A percentile compares a stretch with the other conserved stretches of the same genome.
Evolutionary conservation across 768 basidiomycete genomes (phyloP).

Genomic region (Amanita pallidorosea): DNA sequence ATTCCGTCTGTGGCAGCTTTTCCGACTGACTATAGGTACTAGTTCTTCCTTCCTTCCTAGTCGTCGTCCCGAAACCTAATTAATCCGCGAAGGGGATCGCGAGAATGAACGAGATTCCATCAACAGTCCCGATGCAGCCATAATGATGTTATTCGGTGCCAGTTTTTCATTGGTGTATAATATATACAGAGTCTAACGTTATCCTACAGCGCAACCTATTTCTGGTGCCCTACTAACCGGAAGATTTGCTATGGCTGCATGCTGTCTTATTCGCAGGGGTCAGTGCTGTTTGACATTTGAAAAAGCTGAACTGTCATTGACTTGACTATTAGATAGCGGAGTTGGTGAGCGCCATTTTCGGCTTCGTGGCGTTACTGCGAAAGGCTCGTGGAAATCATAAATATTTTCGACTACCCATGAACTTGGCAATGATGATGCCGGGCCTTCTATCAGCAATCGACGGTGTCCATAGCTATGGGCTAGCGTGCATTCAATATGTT

Average conservation of each 20-base stretch:
- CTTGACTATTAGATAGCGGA: neutral
- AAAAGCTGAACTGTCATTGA: neutral
- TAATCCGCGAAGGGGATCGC: too few relatives aligned
- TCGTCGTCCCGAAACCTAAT: too few relatives aligned
- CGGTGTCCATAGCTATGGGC: too few relatives aligned
- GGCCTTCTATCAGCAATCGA: neutral
- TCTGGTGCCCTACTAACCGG: slow-evolving; percentile 38
- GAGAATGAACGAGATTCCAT: too few relatives aligned
- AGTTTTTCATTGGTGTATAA: neutral
- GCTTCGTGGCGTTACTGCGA: neutral
- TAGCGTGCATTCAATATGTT: too few relatives aligned
- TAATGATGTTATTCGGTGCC: slow-evolving; percentile 26
- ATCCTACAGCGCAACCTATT: slow-evolving; percentile 30
- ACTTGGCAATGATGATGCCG: neutral
- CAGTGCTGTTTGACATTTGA: neutral
- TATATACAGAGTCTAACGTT: neutral
- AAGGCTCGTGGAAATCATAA: neutral
- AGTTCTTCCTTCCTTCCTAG: too few relatives aligned
- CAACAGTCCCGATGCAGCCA: too few relatives aligned
- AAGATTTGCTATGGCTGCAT: slow-evolving; percentile 31
- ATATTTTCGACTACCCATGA: neutral
- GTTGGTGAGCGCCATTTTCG: neutral
- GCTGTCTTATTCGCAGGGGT: slow-evolving; percentile 3
- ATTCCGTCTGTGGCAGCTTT: too few relatives aligned
- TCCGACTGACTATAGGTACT: too few relatives aligned